These are phyloP conservation scores for Neurospora sublineolata DNA, from an alignment of 495 filamentous ascomycete species.

Conservation along the genomic window DNA sequence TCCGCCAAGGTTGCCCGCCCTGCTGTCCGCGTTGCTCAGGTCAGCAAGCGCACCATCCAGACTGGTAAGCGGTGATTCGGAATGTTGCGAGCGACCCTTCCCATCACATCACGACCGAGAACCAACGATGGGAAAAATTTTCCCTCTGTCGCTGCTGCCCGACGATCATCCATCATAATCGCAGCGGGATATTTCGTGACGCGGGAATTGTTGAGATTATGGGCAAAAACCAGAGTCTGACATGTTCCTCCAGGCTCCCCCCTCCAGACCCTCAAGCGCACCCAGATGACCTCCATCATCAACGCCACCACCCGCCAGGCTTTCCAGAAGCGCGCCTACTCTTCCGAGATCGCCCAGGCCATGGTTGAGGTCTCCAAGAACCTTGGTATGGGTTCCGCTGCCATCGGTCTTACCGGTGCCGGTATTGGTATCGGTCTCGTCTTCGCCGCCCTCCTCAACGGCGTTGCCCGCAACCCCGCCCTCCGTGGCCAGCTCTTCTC, in stretches of 20 bases:
- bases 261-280: slow-evolving; percentile 55
- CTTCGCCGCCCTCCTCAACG: slow-evolving; percentile 74
- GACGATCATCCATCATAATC: neutral
- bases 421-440: slow-evolving; percentile 90
- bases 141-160: neutral
- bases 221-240: slow-evolving; percentile 14
- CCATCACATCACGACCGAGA: neutral
- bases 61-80: slow-evolving; percentile 32
- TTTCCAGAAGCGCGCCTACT: slow-evolving; percentile 58
- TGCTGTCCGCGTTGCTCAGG: slow-evolving; percentile 48
- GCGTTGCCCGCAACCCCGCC: slow-evolving; percentile 78
- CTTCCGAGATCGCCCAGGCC: slow-evolving; percentile 69
- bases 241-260: slow-evolving; percentile 25
- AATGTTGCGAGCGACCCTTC: neutral
- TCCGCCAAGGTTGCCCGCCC: slow-evolving; percentile 56
- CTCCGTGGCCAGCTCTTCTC: slow-evolving; percentile 86
- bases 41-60: slow-evolving; percentile 56
- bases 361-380: slow-evolving; percentile 83
- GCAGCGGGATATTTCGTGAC: neutral
- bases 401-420: slow-evolving; percentile 82
- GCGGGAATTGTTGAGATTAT: slow-evolving; percentile 1
- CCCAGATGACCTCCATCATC: slow-evolving; percentile 53
- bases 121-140: neutral
- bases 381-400: slow-evolving; percentile 73
- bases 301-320: slow-evolving; percentile 52